A percentile compares a stretch with the other conserved stretches of the same genome.
phyloP scores from a whole-genome alignment of 768 basidiomycete species.

The Tephrocybe rancida region DNA sequence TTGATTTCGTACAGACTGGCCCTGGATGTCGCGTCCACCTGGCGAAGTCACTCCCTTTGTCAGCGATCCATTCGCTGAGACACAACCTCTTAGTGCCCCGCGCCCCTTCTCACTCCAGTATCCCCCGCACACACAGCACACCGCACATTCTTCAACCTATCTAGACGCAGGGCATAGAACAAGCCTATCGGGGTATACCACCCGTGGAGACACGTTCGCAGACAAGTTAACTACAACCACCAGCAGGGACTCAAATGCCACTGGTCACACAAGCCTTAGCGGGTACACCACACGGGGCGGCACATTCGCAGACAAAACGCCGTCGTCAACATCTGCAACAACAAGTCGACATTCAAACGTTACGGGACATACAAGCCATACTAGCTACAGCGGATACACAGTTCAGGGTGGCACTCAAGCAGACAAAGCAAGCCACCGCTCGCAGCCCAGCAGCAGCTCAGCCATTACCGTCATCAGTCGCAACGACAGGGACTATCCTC shows the following conservation, averaged over 20 bases:
- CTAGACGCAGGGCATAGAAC: background rate
- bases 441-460: background rate
- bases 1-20: conserved; percentile 1
- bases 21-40: conserved; percentile 6
- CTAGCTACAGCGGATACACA: background rate
- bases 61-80: background rate
- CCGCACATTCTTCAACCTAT: background rate
- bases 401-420: background rate
- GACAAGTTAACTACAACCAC: background rate
- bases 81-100: background rate
- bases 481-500: background rate
- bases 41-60: conserved; percentile 3
- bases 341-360: background rate
- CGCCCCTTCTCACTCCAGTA: conserved; percentile 3
- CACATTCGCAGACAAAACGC: conserved; percentile 5
- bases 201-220: background rate
- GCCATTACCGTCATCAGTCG: background rate
- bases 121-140: background rate
- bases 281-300: conserved; percentile 1
- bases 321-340: background rate
- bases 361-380: background rate
- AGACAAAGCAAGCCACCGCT: background rate
- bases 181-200: conserved; percentile 4
- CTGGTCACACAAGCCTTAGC: background rate
- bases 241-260: background rate